Conservation (phyloP, 257 asterid genomes). For the Ligustrum vulgare region DNA sequence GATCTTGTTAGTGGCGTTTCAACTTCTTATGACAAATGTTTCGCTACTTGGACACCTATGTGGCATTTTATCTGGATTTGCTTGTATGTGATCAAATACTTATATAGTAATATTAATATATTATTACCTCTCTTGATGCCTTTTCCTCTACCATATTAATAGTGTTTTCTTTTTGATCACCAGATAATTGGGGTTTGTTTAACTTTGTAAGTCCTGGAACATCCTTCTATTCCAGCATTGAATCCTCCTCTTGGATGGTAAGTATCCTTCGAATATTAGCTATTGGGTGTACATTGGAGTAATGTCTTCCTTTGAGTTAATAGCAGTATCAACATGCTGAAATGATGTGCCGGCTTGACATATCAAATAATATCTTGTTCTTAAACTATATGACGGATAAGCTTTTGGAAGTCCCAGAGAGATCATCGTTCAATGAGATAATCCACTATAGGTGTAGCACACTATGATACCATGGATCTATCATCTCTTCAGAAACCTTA, state of each 20-base stretch:
- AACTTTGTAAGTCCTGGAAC: constrained; percentile 53
- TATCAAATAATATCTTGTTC: neutral
- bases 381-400: neutral
- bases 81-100: constrained; percentile 52
- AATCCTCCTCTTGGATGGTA: constrained; percentile 55
- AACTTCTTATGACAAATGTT: constrained; percentile 82
- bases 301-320: neutral
- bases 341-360: neutral
- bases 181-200: constrained; percentile 21
- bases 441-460: no score
- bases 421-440: no score
- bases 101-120: constrained; percentile 6
- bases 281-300: neutral
- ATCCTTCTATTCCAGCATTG: constrained; percentile 56
- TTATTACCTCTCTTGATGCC: neutral
- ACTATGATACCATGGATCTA: no score
- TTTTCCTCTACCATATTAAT: neutral
- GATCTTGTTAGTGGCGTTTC: constrained; percentile 82
- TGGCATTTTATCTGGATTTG: constrained; percentile 87
- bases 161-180: constrained; percentile 19
- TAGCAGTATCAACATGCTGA: neutral
- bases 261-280: constrained; percentile 22
- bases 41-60: constrained; percentile 81
- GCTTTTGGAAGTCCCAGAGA: neutral
- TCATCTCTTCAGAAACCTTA: no score